Evolutionary conservation across 148 eudicot species (phyloP), one percentile per base, ranked within the genome.

Genomic region (Chenopodium berlandieri): DNA sequence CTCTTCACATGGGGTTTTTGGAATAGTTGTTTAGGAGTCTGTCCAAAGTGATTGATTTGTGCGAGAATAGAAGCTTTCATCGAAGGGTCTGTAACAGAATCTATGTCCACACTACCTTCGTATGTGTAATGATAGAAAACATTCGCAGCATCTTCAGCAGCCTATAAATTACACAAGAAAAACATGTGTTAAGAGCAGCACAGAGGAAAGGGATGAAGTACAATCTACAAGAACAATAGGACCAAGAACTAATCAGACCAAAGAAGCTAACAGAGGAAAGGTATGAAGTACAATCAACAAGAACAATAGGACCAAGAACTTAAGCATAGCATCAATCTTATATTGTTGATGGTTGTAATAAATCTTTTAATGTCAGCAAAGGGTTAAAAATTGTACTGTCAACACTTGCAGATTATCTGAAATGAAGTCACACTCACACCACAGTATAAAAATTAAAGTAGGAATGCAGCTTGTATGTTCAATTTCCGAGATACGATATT

Each of bases 61-160:
- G 99, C 99, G 56, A 96, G 91, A 83, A 94, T 96, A 34, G 99
- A 94, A 52, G 99, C 99, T 88, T 96, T 96, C 98, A 94, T 88
- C 25, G 94, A 91, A 79, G 99, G 97, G 84, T 95, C 99, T 37
- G 94, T 84, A 8, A 96, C 95, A 4, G 98, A 87, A 81, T 96
- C 99, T 64, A 96, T 96, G 82, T 96, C 99, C 66, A 96, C 97
- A 80, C 89, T 96, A 69, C 99, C 99, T 83, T 94, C 97, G 30
- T 96, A 96, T 25, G 99, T 96, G 85, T 94, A 94, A 82, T 96
- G 97, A 88, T 92, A 96, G 94, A 96, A 96, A 65, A 96, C 99
- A 78, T 96, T 96, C 30, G 91, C 97, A 80, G 99, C 92, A 75
- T 96, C 98, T 82, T 94, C 99, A 82, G 99, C 98, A 73, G 98